These are phyloP conservation scores for Lodderomyces margitis DNA, from an alignment of 1,139 yeast species.

Conservation along the genomic window DNA sequence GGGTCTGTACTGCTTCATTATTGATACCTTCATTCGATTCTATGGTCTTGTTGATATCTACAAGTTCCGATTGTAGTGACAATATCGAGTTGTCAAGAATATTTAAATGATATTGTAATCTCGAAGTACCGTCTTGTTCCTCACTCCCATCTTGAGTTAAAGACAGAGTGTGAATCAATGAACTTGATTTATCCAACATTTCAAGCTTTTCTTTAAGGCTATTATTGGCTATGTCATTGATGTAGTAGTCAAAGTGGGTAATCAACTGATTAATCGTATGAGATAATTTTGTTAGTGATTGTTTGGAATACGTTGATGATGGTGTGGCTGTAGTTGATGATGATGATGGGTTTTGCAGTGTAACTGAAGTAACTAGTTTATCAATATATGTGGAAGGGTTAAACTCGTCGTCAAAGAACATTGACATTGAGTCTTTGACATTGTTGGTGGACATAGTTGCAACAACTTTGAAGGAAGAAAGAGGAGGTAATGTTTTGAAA, in stretches of 20 bases:
- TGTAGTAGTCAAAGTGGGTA: conserved; percentile 60
- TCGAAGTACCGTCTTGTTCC: conserved; percentile 25
- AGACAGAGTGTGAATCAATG: conserved; percentile 23
- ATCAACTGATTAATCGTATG: conserved; percentile 39
- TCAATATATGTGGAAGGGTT: conserved; percentile 37
- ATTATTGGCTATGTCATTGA: conserved; percentile 53
- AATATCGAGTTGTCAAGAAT: conserved; percentile 57
- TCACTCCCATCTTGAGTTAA: neutral
- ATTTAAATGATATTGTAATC: conserved; percentile 63
- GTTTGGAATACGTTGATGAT: conserved; percentile 20
- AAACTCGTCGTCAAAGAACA: conserved; percentile 45
- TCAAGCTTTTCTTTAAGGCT: conserved; percentile 45
- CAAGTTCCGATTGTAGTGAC: conserved; percentile 51
- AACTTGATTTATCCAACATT: conserved; percentile 24
- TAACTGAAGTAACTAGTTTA: conserved; percentile 33
- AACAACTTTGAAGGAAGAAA: neutral
- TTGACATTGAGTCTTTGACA: conserved; percentile 23
- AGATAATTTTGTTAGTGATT: conserved; percentile 26
- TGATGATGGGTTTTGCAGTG: conserved; percentile 16
- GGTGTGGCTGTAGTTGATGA: conserved; percentile 11
- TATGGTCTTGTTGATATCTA: conserved; percentile 22
- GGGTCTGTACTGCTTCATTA: conserved; percentile 31
- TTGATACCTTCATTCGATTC: conserved; percentile 19
- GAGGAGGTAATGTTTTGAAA: no score
- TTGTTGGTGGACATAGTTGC: conserved; percentile 6